These are phyloP conservation scores for Trypanosoma congolense DNA, from an alignment of 208 protist genomes.

Conservation along the genomic window DNA sequence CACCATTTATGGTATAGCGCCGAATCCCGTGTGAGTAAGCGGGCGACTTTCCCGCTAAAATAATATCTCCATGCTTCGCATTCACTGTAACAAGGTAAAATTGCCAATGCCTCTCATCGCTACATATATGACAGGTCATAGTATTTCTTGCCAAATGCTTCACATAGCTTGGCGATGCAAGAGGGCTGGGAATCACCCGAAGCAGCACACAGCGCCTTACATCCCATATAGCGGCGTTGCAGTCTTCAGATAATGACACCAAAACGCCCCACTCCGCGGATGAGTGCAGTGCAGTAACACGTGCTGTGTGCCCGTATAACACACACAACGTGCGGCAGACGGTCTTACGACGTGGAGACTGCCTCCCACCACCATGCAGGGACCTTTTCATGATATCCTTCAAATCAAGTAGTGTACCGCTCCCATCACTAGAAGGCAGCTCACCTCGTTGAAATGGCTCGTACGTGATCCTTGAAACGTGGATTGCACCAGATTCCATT, in stretches of 20 bases:
- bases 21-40: conserved; percentile 8
- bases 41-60: conserved; percentile 19
- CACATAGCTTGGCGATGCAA: conserved; percentile 3
- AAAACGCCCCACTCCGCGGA: conserved; percentile 29
- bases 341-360: background rate
- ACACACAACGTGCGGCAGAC: conserved; percentile 13
- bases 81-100: conserved; percentile 23
- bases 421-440: conserved; percentile 5
- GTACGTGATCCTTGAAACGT: conserved; percentile 15
- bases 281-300: conserved; percentile 17
- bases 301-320: conserved; percentile 26
- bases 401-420: background rate
- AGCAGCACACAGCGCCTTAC: conserved; percentile 19
- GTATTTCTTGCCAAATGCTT: conserved; percentile 6
- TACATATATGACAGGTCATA: background rate
- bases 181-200: conserved; percentile 18
- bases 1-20: conserved; percentile 24
- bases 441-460: conserved; percentile 16
- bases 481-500: conserved; percentile 28
- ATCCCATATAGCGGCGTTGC: conserved; percentile 27
- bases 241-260: conserved; percentile 25
- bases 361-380: conserved; percentile 1
- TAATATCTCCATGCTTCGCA: conserved; percentile 27
- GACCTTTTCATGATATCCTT: conserved; percentile 5
- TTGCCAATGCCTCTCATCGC: conserved; percentile 5